These are phyloP conservation scores for Emmonsiellopsis sp. DNA, from an alignment of 2,329 filamentous ascomycete species.

Conservation along the genomic window DNA sequence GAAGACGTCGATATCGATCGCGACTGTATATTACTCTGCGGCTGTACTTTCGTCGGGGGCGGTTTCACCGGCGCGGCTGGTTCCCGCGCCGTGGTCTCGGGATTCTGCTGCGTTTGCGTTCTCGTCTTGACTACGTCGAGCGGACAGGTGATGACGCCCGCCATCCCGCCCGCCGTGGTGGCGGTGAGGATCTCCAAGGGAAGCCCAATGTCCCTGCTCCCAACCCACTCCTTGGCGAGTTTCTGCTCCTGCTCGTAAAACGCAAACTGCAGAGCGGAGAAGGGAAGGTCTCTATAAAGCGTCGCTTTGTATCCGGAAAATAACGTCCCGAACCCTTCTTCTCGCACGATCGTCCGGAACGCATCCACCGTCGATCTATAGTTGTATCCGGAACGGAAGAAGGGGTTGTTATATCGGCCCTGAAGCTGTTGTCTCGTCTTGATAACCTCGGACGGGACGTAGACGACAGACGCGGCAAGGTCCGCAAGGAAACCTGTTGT, in stretches of 20 bases:
- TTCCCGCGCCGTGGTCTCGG: slow-evolving; percentile 21
- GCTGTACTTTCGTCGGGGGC: slow-evolving; percentile 7
- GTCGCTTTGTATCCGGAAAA: slow-evolving; percentile 98
- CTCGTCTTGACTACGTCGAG: slow-evolving; percentile 96
- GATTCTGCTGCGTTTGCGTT: slow-evolving; percentile 81
- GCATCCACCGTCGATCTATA: slow-evolving; percentile 82
- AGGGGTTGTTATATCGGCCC: slow-evolving; percentile 88
- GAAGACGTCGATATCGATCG: slow-evolving; percentile 82
- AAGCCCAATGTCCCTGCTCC: slow-evolving; percentile 74
- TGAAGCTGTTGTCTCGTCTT: slow-evolving; percentile 96
- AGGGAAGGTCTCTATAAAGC: slow-evolving; percentile 85
- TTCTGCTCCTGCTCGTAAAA: slow-evolving; percentile 93
- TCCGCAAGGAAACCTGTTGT: slow-evolving; percentile 77
- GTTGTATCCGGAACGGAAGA: slow-evolving; percentile 91
- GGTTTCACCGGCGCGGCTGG: neutral
- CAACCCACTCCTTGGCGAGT: slow-evolving; percentile 68
- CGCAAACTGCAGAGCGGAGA: slow-evolving; percentile 92
- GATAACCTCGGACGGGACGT: slow-evolving; percentile 93
- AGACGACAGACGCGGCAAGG: slow-evolving; percentile 80
- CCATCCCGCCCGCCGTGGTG: slow-evolving; percentile 80
- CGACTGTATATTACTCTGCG: slow-evolving; percentile 40
- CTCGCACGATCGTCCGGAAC: slow-evolving; percentile 68
- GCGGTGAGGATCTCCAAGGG: slow-evolving; percentile 81
- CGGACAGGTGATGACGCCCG: slow-evolving; percentile 88
- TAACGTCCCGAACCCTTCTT: slow-evolving; percentile 74